Percentiles rank a stretch among this genome's conserved stretches.
phyloP scores from a whole-genome alignment of 1,284 basidiomycete genomes.

The Neolentinus lepideus region DNA sequence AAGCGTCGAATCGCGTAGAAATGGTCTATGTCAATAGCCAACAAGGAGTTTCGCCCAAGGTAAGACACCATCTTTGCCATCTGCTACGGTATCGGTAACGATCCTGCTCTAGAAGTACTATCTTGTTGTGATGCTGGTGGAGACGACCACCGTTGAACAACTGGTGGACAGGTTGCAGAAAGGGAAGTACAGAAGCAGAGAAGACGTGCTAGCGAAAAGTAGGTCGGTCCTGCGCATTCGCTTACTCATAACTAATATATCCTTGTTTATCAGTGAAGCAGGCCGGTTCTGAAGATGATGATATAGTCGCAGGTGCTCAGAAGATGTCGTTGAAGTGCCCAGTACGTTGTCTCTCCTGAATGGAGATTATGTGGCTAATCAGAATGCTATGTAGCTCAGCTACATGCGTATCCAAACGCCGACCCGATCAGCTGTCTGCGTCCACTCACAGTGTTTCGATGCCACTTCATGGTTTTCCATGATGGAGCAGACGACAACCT shows the following conservation, averaged over 20 bases:
- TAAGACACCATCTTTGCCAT: conserved; percentile 20
- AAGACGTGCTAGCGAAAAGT: conserved; percentile 69
- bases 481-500: conserved; percentile 96
- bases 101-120: conserved; percentile 70
- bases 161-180: conserved; percentile 64
- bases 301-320: conserved; percentile 81
- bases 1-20: conserved; percentile 62
- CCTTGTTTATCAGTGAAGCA: conserved; percentile 45
- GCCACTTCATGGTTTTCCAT: conserved; percentile 90
- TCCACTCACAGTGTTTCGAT: conserved; percentile 96
- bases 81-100: neutral
- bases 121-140: conserved; percentile 78
- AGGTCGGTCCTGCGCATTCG: conserved; percentile 16
- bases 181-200: conserved; percentile 54
- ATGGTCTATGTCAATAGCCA: conserved; percentile 91
- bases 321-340: conserved; percentile 91
- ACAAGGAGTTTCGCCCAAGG: conserved; percentile 66
- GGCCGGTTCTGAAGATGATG: conserved; percentile 67
- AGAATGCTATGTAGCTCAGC: conserved; percentile 54
- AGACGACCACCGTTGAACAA: conserved; percentile 57
- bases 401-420: conserved; percentile 85
- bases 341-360: conserved; percentile 38
- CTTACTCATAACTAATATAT: conserved; percentile 4
- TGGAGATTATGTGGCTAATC: neutral
- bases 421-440: conserved; percentile 79